These are phyloP conservation scores for Dendrobium officinale DNA, from an alignment of 106 monocot species.

Conservation along the genomic window DNA sequence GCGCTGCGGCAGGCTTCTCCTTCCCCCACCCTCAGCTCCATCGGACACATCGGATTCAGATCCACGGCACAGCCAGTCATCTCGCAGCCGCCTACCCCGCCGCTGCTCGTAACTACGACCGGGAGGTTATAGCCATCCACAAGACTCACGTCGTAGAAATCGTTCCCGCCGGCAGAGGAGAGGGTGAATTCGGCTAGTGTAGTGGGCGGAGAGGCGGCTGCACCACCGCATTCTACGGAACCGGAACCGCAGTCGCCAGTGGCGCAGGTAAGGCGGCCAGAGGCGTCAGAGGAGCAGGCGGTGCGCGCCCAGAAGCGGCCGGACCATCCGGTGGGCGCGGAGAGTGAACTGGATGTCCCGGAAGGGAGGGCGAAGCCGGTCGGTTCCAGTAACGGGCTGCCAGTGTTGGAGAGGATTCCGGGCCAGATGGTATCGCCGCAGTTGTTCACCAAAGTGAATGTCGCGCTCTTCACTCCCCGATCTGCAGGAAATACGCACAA, in stretches of 20 bases:
- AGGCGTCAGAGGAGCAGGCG: constrained; percentile 38
- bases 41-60: constrained; percentile 45
- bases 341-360: constrained; percentile 2
- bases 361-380: background rate
- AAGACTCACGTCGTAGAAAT: constrained; percentile 82
- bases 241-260: constrained; percentile 78
- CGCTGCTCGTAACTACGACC: constrained; percentile 26
- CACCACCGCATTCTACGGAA: constrained; percentile 44
- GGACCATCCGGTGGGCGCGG: constrained; percentile 39
- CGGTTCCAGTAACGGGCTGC: background rate
- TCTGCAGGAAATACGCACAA: background rate
- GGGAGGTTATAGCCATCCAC: constrained; percentile 86
- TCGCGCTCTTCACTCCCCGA: background rate
- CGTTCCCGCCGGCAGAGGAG: constrained; percentile 9
- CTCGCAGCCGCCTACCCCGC: constrained; percentile 16
- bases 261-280: constrained; percentile 37
- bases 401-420: background rate
- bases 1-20: constrained; percentile 18
- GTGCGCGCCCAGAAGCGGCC: constrained; percentile 80
- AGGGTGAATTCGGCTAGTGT: constrained; percentile 73
- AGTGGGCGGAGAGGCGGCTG: constrained; percentile 56
- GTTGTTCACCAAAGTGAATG: constrained; percentile 2
- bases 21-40: constrained; percentile 36
- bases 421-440: constrained; percentile 8
- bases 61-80: constrained; percentile 35